Percentiles rank a stretch among this genome's conserved stretches.
These are phyloP conservation scores for Prototheca stagnorum DNA, from an alignment of 163 green algal genomes.

Conservation along the genomic window DNA sequence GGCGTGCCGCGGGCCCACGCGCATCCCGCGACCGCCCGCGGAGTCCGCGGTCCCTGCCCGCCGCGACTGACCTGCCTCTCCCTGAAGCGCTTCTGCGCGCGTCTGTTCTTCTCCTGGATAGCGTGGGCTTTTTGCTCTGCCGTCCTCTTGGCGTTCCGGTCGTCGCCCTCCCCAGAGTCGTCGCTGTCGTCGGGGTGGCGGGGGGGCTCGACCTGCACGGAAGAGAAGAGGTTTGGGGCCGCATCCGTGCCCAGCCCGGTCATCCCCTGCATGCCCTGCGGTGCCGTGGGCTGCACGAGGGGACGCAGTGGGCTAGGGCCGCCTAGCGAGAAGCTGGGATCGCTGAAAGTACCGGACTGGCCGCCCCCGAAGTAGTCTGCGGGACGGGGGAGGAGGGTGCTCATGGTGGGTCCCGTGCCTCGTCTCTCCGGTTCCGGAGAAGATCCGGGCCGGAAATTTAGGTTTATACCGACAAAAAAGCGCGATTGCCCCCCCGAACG, in stretches of 20 bases:
- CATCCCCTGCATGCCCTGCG: slow-evolving; percentile 1
- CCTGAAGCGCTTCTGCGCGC: slow-evolving; percentile 39
- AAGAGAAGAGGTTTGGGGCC: too few species aligned
- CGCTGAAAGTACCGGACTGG: neutral
- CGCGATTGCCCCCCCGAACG: neutral
- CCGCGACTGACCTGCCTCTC: too few species aligned
- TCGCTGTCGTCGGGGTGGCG: neutral
- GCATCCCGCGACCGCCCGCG: neutral
- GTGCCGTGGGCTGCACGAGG: neutral
- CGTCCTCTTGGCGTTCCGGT: neutral
- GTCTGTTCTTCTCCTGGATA: slow-evolving; percentile 41
- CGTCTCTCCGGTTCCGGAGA: neutral
- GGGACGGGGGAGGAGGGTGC: neutral
- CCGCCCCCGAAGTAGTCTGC: neutral
- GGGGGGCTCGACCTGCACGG: neutral
- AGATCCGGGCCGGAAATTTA: neutral
- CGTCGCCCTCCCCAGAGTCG: neutral
- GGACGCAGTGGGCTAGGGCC: neutral
- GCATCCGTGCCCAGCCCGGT: too few species aligned
- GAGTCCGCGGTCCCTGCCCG: neutral
- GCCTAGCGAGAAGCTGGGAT: neutral
- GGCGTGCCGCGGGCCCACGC: too few species aligned
- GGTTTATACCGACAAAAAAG: neutral
- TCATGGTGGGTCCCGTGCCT: neutral
- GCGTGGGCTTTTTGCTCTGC: slow-evolving; percentile 9